These are phyloP conservation scores for Flaveria bidentis DNA, from an alignment of 129 eudicot species.

Conservation along the genomic window DNA sequence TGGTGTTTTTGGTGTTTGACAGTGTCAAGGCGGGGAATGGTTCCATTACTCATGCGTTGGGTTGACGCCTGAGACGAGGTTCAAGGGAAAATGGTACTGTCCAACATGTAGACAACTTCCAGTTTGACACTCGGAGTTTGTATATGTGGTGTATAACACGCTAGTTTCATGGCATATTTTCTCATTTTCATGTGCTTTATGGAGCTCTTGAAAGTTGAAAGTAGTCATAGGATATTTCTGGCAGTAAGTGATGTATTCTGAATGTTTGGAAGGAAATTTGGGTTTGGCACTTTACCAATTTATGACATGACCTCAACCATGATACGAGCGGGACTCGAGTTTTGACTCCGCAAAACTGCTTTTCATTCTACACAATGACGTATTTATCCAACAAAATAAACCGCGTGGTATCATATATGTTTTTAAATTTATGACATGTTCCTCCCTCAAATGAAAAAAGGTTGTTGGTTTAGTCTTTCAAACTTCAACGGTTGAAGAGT, in stretches of 20 bases:
- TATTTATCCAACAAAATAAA: background rate
- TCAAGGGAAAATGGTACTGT: constrained; percentile 96
- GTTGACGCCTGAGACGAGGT: constrained; percentile 95
- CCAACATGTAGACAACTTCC: constrained; percentile 84
- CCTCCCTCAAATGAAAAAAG: no score
- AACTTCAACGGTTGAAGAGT: no score
- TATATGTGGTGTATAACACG: background rate
- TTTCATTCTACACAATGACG: background rate
- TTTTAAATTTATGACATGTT: no score
- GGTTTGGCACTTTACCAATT: no score
- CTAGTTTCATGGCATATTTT: background rate
- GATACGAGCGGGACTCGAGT: no score
- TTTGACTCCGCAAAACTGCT: background rate
- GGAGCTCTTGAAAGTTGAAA: background rate
- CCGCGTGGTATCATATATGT: background rate
- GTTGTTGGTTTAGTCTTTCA: no score
- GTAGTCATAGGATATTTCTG: background rate
- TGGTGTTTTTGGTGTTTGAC: constrained; percentile 20
- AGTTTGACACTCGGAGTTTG: constrained; percentile 12
- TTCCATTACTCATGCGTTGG: constrained; percentile 96
- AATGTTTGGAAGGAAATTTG: no score
- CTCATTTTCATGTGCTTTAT: background rate
- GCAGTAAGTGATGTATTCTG: background rate
- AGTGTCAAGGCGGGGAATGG: constrained; percentile 99
- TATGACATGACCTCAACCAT: no score